phyloP scores from a whole-genome alignment of 2,329 filamentous ascomycete genomes.

The Aspergillus tamarii region DNA sequence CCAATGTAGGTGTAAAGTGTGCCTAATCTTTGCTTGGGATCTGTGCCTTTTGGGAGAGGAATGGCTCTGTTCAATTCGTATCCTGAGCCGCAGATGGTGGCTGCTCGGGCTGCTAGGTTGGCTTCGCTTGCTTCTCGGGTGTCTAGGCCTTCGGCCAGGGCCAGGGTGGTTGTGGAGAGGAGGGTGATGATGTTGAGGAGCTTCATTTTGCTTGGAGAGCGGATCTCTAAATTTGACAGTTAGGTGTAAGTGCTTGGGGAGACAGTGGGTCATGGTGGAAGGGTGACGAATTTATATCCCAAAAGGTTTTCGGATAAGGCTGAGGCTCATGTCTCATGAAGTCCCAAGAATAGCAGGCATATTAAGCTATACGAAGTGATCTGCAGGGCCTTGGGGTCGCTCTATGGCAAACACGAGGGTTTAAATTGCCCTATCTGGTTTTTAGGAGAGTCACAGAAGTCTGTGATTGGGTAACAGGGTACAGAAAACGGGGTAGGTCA shows the following conservation, averaged over 20 bases:
- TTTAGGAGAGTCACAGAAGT: neutral
- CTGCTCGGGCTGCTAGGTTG: constrained; percentile 3
- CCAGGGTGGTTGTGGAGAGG: neutral
- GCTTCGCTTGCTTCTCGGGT: neutral
- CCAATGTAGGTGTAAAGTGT: constrained; percentile 10
- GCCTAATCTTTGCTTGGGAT: constrained; percentile 3
- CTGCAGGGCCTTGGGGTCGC: neutral
- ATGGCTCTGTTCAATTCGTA: constrained; percentile 7
- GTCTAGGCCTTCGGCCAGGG: neutral
- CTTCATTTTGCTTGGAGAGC: neutral
- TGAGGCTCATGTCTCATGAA: neutral
- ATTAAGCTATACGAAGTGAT: neutral
- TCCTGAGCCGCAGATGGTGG: constrained; percentile 12
- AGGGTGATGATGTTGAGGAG: neutral
- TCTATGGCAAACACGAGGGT: neutral
- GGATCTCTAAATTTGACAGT: neutral
- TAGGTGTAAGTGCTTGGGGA: too few species aligned
- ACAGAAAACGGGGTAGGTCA: neutral
- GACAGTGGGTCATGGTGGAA: neutral
- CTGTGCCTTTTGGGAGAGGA: constrained; percentile 10
- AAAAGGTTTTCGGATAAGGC: neutral
- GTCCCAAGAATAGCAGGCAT: neutral
- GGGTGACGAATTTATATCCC: neutral
- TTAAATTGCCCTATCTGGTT: neutral
- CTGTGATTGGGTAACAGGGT: neutral